Percentiles rank a stretch among this genome's conserved stretches.
Conservation (phyloP, 805 yeast species). For the Sugiyamaella boreocaroliniensis region DNA sequence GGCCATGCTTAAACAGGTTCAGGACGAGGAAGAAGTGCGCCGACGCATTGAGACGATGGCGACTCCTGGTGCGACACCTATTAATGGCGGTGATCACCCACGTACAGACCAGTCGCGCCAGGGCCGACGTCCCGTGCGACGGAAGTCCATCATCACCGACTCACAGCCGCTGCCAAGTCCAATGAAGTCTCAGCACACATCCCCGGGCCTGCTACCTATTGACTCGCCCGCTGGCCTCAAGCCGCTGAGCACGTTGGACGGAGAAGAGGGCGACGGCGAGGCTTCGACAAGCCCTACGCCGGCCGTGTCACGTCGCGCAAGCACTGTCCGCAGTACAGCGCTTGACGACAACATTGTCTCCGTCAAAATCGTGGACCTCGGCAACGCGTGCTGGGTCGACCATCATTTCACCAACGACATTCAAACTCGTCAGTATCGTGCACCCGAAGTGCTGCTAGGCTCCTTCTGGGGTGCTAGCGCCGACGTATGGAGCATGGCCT, state of each 20-base stretch:
- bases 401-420: constrained; percentile 82
- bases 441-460: constrained; percentile 81
- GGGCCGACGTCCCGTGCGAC: constrained; percentile 41
- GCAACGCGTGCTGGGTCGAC: constrained; percentile 80
- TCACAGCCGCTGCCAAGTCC: constrained; percentile 94
- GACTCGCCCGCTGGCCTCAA: background rate
- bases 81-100: background rate
- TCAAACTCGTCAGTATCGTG: constrained; percentile 86
- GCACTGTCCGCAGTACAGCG: constrained; percentile 14
- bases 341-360: constrained; percentile 48
- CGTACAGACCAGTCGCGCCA: constrained; percentile 4
- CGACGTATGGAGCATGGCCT: constrained; percentile 95
- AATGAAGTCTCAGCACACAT: constrained; percentile 42
- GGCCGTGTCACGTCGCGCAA: background rate
- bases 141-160: constrained; percentile 76
- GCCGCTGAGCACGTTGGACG: background rate
- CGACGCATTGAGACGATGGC: constrained; percentile 4
- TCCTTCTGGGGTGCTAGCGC: constrained; percentile 91
- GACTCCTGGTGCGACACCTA: constrained; percentile 1
- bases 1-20: constrained; percentile 62
- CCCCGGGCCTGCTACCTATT: background rate
- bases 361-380: constrained; percentile 88
- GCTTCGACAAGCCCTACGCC: background rate
- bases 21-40: constrained; percentile 41
- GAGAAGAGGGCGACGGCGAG: background rate